Conservation (phyloP, 106 monocot species). For the Platanthera zijinensis region DNA sequence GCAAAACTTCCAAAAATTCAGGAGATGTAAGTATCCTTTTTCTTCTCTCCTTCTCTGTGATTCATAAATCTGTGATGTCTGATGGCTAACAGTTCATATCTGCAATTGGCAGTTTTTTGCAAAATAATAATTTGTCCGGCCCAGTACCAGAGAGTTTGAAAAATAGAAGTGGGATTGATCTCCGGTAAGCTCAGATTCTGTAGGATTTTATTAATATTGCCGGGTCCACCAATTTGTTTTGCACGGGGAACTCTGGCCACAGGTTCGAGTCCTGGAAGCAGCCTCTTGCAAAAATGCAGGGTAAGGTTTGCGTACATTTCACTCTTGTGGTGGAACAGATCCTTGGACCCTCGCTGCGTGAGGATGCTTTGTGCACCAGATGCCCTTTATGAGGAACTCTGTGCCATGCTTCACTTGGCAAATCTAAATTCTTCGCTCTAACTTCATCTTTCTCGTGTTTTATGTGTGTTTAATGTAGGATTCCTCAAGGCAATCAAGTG, state of each 20-base stretch:
- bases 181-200: constrained; percentile 6
- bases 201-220: not conserved
- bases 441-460: not conserved
- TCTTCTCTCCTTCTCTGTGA: not conserved
- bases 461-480: constrained; percentile 2
- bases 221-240: no score
- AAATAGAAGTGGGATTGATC: constrained; percentile 17
- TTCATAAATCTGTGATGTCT: not conserved
- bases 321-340: no score
- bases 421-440: not conserved
- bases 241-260: no score
- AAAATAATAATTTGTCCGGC: constrained; percentile 27
- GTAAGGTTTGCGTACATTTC: no score
- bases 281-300: no score
- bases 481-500: not conserved
- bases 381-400: no score
- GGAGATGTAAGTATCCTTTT: constrained; percentile 36
- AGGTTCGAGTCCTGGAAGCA: no score
- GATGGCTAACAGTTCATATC: not conserved
- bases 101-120: constrained; percentile 19
- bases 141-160: constrained; percentile 23
- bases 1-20: constrained; percentile 30
- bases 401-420: not conserved
- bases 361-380: no score
- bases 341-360: no score